Base-by-base conservation (phyloP, 2,329 filamentous ascomycete species). In the Hymenoscyphus infarciens region DNA sequence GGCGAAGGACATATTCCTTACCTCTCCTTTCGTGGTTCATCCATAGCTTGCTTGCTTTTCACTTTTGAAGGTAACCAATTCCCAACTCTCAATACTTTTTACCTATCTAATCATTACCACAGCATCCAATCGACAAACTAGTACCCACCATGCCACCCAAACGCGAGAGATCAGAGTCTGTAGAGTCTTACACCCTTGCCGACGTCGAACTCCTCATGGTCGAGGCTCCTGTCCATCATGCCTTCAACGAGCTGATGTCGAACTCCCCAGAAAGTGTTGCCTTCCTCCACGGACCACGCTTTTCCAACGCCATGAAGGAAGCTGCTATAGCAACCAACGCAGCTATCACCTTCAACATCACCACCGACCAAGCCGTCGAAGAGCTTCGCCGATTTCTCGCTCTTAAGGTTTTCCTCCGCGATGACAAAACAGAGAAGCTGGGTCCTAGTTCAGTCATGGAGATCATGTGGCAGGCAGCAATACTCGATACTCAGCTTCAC, bases 351-450 rank as follows among this genome's bases (percentile, higher is more conserved):
- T 29, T 27, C 22, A 29, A 54, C 10, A 15, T 54, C 27, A 27
- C 49, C 22, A 1, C 4, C 19, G 49, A 7, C 10, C 49, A 27
- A 29, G 49, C 49, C 22, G 49, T 54, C 10, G 27, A 29, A 29
- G 49, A 54, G 27, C 27, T 58, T 58, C 56, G 33, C 25, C 56
- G 56, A 31, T 45, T 45, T 58, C 56, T 45, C 56, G 56, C 56
- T 27, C 25, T 29, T n/a, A 27, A 39, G 38, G 35, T 25, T 19
- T 58, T 35, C 27, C 27, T 58, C 1, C 10, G 29, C 1, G 49
- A 54, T 22, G 49, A 54, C 1, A 54, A 54, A 54, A 22, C 49
- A 15, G 49, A 54, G 49, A 54, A 54, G n/a, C 49, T 54, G 4
- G 22, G 6, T 4, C 49, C 49, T 16, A 27, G n/a, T 22, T 13